These are phyloP conservation scores for Myotisia sp. DNA, from an alignment of 2,329 filamentous ascomycete genomes.

Conservation along the genomic window DNA sequence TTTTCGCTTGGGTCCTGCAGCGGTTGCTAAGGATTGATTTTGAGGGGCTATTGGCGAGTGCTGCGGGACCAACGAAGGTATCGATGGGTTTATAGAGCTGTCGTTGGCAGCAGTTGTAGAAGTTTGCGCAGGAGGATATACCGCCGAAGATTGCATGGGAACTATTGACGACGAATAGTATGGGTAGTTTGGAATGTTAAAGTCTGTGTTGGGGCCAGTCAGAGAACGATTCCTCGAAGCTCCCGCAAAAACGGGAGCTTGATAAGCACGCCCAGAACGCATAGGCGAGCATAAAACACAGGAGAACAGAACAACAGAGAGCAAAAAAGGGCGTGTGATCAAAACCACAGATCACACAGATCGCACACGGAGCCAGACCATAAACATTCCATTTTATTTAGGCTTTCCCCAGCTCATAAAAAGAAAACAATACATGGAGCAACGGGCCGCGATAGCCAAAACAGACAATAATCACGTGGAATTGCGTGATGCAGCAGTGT, in stretches of 20 bases:
- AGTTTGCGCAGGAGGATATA: conserved; percentile 5
- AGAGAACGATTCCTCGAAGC: not conserved
- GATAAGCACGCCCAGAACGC: not conserved
- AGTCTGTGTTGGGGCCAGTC: too few relatives aligned
- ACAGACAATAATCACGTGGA: conserved; percentile 8
- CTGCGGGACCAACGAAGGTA: too few relatives aligned
- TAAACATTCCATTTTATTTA: too few relatives aligned
- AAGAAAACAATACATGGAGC: too few relatives aligned
- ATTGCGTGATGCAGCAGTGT: conserved; percentile 10
- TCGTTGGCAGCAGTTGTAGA: not conserved
- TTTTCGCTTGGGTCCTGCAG: conserved; percentile 8
- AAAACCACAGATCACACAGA: too few relatives aligned
- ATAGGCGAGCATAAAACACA: too few relatives aligned
- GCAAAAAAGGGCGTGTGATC: too few relatives aligned
- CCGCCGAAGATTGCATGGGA: conserved; percentile 7
- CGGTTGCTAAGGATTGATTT: conserved; percentile 1
- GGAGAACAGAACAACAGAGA: too few relatives aligned
- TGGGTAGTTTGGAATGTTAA: conserved; percentile 11
- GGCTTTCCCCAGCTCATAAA: too few relatives aligned
- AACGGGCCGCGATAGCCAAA: not conserved
- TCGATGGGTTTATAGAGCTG: not conserved
- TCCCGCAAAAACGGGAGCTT: not conserved
- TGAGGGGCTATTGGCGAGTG: not conserved
- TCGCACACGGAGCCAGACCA: too few relatives aligned
- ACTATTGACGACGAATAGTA: conserved; percentile 9